A percentile compares a stretch with the other conserved stretches of the same genome.
phyloP scores from a whole-genome alignment of 805 yeast species.

The Saturnispora sanitii region DNA sequence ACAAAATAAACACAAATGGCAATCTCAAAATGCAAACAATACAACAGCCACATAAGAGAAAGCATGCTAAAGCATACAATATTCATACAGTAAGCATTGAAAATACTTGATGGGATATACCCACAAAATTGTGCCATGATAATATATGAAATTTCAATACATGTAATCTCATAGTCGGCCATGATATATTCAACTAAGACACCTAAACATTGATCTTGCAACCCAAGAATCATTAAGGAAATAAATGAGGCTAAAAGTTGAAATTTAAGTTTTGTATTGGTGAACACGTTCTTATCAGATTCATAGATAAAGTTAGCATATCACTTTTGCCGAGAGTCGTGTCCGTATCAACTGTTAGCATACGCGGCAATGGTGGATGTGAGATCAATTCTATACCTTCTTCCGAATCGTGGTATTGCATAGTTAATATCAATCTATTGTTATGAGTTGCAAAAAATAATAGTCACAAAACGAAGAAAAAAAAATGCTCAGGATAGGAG shows the following conservation, averaged over 20 bases:
- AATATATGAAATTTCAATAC: conserved; percentile 38
- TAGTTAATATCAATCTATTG: not conserved
- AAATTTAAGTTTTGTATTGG: conserved; percentile 29
- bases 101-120: conserved; percentile 42
- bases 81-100: conserved; percentile 39
- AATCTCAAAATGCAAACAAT: conserved; percentile 31
- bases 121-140: conserved; percentile 47
- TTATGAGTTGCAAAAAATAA: no score
- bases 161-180: conserved; percentile 36
- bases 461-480: not conserved
- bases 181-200: conserved; percentile 46
- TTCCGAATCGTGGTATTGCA: not conserved
- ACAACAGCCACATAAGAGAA: conserved; percentile 7
- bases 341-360: not conserved
- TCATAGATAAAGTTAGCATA: conserved; percentile 20
- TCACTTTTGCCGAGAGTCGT: not conserved
- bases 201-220: conserved; percentile 54
- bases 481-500: not conserved
- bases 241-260: conserved; percentile 35
- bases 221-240: conserved; percentile 39
- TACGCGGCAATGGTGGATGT: not conserved
- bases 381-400: not conserved
- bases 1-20: conserved; percentile 32
- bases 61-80: conserved; percentile 25
- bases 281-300: conserved; percentile 33